These are phyloP conservation scores for Boletus pseudopeckii DNA, from an alignment of 768 basidiomycete genomes.

Conservation along the genomic window DNA sequence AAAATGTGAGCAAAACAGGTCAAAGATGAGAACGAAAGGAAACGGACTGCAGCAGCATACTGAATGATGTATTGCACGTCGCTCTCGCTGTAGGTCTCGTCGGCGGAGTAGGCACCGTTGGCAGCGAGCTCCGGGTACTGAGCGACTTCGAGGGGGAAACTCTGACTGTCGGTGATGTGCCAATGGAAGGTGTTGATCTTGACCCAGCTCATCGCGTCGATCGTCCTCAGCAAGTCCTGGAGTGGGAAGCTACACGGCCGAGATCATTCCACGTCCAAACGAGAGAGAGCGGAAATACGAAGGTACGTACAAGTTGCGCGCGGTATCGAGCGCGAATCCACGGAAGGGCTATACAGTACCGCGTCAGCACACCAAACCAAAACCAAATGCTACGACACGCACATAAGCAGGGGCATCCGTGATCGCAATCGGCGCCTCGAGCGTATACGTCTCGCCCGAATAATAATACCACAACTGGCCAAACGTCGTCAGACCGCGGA, in stretches of 20 bases:
- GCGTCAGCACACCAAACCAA: conserved; percentile 1
- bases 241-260: conserved; percentile 35
- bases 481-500: conserved; percentile 56
- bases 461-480: conserved; percentile 49
- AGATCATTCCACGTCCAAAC: not conserved
- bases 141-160: conserved; percentile 68
- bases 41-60: conserved; percentile 68
- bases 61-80: conserved; percentile 59
- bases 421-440: conserved; percentile 40
- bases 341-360: conserved; percentile 31
- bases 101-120: conserved; percentile 64
- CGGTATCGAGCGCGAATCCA: conserved; percentile 44
- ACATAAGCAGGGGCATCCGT: conserved; percentile 48
- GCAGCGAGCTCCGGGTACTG: conserved; percentile 56
- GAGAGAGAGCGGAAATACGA: too few species aligned
- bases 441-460: conserved; percentile 33
- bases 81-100: conserved; percentile 46
- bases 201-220: conserved; percentile 53
- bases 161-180: conserved; percentile 82
- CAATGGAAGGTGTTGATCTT: conserved; percentile 76
- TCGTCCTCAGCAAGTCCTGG: conserved; percentile 37
- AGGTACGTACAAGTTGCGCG: conserved; percentile 40
- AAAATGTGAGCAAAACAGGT: not conserved
- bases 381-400: not conserved
- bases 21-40: not conserved